Base-by-base conservation (phyloP, 768 basidiomycete genomes). In the Candolleomyces eurysporus region DNA sequence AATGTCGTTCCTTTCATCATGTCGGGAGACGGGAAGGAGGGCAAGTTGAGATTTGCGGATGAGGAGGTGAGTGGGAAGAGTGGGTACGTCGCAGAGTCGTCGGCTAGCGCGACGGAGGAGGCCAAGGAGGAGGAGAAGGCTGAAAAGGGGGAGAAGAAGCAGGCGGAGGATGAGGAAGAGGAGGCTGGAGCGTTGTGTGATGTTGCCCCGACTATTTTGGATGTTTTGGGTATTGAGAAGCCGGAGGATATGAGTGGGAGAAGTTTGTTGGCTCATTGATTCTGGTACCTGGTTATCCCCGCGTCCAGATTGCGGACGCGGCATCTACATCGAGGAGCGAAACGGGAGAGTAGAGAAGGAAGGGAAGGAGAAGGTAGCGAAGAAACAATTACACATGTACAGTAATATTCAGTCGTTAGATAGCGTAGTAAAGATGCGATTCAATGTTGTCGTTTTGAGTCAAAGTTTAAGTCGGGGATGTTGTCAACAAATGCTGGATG, bases 1-100 rank as follows among this genome's bases (percentile, higher is more conserved):
- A 96, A 94, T 75, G 82, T 85, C 1, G 94, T 96, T 9, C 94
- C 94, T 14, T 93, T 96, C 79, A 94, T 96, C 67, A 86, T 94
- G 77, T 87, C 89, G 7, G 91, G 87, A 9, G 83, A 55, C 30
- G 53, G 53, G 19, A 30, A 53, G 19, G 59, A 19, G 42, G 78
- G 85, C 66, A 81, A 76, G 55, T 79, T 87, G 57, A 75, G 75
- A 63, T 88, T 92, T 63, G 81, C 83, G 65, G 82, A 78, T 32
- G 77, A 71, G 26, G 80, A 43, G 78, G 75, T n/a, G 75, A 76
- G 16, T 78, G 83, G 59, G 89, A 90, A 64, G 80, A 79, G 51
- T 17, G 57, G 48, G 19, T 57, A 26, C 14, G 21, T 46, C 4
- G 21, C 21, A 2, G n/a, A 14, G 46, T 4, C 32, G 31, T 16